Evolutionary conservation across 2,329 filamentous ascomycete genomes (phyloP).

Genomic region (Colletotrichum melonis): DNA sequence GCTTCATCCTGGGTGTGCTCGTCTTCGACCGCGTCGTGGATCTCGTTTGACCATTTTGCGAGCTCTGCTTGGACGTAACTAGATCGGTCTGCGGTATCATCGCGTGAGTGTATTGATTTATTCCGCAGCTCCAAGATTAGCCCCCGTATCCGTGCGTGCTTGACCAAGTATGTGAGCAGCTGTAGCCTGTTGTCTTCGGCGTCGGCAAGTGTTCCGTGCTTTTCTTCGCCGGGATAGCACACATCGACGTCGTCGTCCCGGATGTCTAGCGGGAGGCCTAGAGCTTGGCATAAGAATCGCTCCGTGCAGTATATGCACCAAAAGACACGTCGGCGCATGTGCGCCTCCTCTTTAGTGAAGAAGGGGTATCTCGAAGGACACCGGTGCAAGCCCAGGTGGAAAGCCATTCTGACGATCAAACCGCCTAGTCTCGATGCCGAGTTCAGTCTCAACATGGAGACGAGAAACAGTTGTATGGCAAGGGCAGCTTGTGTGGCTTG

Average conservation of each 20-base stretch:
- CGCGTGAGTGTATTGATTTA: conserved; percentile 59
- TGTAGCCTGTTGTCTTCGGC: conserved; percentile 44
- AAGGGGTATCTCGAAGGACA: conserved; percentile 64
- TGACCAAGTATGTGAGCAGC: conserved; percentile 53
- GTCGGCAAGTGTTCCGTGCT: conserved; percentile 46
- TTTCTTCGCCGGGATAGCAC: conserved; percentile 62
- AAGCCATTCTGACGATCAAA: conserved; percentile 64
- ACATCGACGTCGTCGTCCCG: conserved; percentile 69
- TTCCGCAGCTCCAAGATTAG: conserved; percentile 64
- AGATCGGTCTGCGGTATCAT: conserved; percentile 54
- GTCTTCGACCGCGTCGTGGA: conserved; percentile 59
- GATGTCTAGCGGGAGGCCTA: conserved; percentile 65
- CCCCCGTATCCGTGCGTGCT: conserved; percentile 60
- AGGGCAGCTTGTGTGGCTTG: conserved; percentile 62
- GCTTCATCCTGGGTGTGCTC: conserved; percentile 38
- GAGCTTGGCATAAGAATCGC: conserved; percentile 65
- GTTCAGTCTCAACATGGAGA: conserved; percentile 67
- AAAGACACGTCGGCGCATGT: conserved; percentile 63
- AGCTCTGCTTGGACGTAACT: conserved; percentile 60
- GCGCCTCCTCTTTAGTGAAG: conserved; percentile 58
- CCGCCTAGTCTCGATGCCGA: conserved; percentile 67
- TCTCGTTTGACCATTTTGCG: conserved; percentile 64
- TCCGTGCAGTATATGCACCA: conserved; percentile 69
- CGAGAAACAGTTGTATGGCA: conserved; percentile 64
- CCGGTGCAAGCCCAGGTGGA: conserved; percentile 68